Evolutionary conservation across 768 basidiomycete species (phyloP).

Genomic region (Galerina marginata): DNA sequence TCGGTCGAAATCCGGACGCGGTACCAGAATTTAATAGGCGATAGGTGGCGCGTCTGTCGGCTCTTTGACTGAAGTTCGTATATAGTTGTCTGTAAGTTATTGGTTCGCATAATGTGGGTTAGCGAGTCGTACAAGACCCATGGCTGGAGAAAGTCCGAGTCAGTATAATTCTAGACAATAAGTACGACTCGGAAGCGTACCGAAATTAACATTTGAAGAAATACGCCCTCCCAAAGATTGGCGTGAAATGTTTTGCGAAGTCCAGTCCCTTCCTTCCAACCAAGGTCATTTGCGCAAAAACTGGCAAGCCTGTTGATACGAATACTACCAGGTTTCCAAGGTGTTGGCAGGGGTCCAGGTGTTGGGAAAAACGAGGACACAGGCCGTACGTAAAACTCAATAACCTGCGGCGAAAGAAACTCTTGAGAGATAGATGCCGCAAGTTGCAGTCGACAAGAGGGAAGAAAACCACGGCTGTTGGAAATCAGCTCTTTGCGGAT

Average conservation of each 20-base stretch:
- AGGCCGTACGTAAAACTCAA: constrained; percentile 6
- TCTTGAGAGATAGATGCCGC: background rate
- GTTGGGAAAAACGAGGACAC: background rate
- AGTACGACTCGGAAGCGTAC: background rate
- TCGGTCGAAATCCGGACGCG: too few relatives aligned
- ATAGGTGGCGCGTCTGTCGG: too few relatives aligned
- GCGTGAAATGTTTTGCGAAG: background rate
- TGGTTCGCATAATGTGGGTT: too few relatives aligned
- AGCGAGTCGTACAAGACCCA: too few relatives aligned
- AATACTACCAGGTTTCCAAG: background rate
- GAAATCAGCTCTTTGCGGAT: constrained; percentile 1
- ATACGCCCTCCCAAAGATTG: constrained; percentile 5
- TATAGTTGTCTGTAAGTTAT: too few relatives aligned
- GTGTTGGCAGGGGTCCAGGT: background rate
- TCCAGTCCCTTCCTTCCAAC: background rate
- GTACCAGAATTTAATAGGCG: too few relatives aligned
- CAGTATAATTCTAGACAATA: too few relatives aligned
- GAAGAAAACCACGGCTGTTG: constrained; percentile 3
- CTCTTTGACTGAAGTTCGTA: too few relatives aligned
- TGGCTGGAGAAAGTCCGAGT: too few relatives aligned
- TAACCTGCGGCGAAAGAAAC: background rate
- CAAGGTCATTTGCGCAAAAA: background rate
- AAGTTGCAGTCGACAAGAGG: background rate
- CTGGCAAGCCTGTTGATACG: background rate
- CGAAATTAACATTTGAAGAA: background rate